These are phyloP conservation scores for Nepenthes mirabilis DNA, from an alignment of 148 eudicot species.

Conservation along the genomic window DNA sequence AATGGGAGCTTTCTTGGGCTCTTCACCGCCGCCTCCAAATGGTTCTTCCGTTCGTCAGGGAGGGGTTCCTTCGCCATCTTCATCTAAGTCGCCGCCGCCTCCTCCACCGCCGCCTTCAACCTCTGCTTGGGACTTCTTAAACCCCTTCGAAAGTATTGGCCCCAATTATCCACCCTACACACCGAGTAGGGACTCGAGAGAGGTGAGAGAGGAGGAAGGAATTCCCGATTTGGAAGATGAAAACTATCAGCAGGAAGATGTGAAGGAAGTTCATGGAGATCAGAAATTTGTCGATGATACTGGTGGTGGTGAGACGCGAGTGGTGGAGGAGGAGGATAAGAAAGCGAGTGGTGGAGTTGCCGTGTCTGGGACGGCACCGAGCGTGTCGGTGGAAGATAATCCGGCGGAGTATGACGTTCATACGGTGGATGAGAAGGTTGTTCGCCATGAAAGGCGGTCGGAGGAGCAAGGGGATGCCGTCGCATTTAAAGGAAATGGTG, in stretches of 20 bases:
- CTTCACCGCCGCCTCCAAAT: slow-evolving; percentile 13
- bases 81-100: slow-evolving; percentile 38
- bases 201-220: slow-evolving; percentile 89
- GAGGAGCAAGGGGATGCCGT: slow-evolving; percentile 27
- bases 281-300: slow-evolving; percentile 43
- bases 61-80: slow-evolving; percentile 6
- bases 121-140: slow-evolving; percentile 81
- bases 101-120: slow-evolving; percentile 67
- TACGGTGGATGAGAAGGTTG: slow-evolving; percentile 89
- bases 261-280: slow-evolving; percentile 59
- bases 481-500: slow-evolving; percentile 21
- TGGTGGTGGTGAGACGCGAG: slow-evolving; percentile 10
- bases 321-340: slow-evolving; percentile 12
- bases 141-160: slow-evolving; percentile 65
- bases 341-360: slow-evolving; percentile 17
- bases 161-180: slow-evolving; percentile 47
- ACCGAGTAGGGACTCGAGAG: slow-evolving; percentile 63
- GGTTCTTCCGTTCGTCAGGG: slow-evolving; percentile 9
- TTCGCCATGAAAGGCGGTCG: slow-evolving; percentile 27
- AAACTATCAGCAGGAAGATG: slow-evolving; percentile 62
- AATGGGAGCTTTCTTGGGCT: slow-evolving; percentile 10
- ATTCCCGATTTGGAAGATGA: slow-evolving; percentile 97
- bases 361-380: slow-evolving; percentile 17
- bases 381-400: slow-evolving; percentile 20
- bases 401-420: slow-evolving; percentile 76